Conservation (phyloP, 1,284 basidiomycete species). For the Cryptococcus sp. region DNA sequence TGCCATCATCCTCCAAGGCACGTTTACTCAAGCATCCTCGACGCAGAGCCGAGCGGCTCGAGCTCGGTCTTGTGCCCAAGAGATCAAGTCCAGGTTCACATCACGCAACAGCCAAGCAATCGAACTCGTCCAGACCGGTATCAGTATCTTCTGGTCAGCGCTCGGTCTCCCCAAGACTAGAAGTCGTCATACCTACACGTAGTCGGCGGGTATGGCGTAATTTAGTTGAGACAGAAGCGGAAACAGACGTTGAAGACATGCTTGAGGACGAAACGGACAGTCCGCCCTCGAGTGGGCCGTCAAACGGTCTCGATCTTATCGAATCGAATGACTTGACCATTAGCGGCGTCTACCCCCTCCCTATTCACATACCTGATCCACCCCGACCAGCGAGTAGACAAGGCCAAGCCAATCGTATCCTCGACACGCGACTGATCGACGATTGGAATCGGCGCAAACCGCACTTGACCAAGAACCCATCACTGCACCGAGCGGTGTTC, state of each 20-base stretch:
- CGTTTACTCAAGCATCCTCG: neutral
- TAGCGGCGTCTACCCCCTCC: neutral
- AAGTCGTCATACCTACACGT: constrained; percentile 11
- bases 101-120: neutral
- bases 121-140: neutral
- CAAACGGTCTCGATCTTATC: constrained; percentile 1
- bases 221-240: constrained; percentile 10
- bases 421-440: constrained; percentile 23
- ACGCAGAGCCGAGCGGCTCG: neutral
- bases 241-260: constrained; percentile 15
- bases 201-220: constrained; percentile 6
- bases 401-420: constrained; percentile 22
- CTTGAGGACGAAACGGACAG: constrained; percentile 2
- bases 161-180: neutral
- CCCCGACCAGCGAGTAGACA: constrained; percentile 23
- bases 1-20: neutral
- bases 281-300: constrained; percentile 10
- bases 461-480: constrained; percentile 20
- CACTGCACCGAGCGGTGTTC: constrained; percentile 56
- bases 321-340: constrained; percentile 9
- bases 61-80: too few relatives aligned
- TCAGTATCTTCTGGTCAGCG: neutral
- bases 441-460: constrained; percentile 24
- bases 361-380: constrained; percentile 14
- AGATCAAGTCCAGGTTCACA: neutral